These are phyloP conservation scores for Pseudogymnoascus sp. DNA, from an alignment of 2,329 filamentous ascomycete genomes.

Conservation along the genomic window DNA sequence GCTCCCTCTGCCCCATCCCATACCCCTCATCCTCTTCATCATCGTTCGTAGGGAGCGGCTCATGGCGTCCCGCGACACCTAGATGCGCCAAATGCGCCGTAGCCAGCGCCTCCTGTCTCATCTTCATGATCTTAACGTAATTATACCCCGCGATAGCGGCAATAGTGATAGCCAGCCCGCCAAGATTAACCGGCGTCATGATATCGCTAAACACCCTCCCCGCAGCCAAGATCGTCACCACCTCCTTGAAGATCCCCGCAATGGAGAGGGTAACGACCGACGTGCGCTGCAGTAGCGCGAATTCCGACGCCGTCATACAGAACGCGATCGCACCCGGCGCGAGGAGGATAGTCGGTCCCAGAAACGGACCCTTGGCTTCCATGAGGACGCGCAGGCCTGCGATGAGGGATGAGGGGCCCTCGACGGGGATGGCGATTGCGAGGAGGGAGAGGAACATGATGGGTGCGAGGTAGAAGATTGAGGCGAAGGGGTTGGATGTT, in stretches of 20 bases:
- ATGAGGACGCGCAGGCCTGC: constrained; percentile 58
- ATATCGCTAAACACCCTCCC: constrained; percentile 82
- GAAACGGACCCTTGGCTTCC: constrained; percentile 57
- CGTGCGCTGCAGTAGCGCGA: constrained; percentile 87
- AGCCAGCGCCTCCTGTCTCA: constrained; percentile 66
- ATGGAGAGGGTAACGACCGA: constrained; percentile 94
- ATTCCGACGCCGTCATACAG: constrained; percentile 93
- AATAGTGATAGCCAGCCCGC: constrained; percentile 82
- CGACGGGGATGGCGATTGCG: constrained; percentile 73
- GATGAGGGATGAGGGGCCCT: constrained; percentile 64
- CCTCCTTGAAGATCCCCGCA: constrained; percentile 97
- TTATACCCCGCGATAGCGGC: constrained; percentile 84
- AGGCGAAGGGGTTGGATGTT: constrained; percentile 92
- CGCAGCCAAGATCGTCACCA: constrained; percentile 87
- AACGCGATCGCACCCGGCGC: constrained; percentile 91
- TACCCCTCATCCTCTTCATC: not conserved
- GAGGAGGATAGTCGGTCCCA: constrained; percentile 66
- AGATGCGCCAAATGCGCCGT: constrained; percentile 35
- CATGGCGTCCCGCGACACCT: constrained; percentile 6
- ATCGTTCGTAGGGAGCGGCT: not conserved
- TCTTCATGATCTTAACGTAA: constrained; percentile 84
- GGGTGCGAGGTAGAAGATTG: constrained; percentile 94
- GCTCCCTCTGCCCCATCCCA: not conserved
- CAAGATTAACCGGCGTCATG: constrained; percentile 78
- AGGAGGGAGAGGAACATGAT: constrained; percentile 88